Percentiles rank a stretch among this genome's conserved stretches.
Conservation (phyloP, 495 filamentous ascomycete species). For the Xylaria bambusicola region DNA sequence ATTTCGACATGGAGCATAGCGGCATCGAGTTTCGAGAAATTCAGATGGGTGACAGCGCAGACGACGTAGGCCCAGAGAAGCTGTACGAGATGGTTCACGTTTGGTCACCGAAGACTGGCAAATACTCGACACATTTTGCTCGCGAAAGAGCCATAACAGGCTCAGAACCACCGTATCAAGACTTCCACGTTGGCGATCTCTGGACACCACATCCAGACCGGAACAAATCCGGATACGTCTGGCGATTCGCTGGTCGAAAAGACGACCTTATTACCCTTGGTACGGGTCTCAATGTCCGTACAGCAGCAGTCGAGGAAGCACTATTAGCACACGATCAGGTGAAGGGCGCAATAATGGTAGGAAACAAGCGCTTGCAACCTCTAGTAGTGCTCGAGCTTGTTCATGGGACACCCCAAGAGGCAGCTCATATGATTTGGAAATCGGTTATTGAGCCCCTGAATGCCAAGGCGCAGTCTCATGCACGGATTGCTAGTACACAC, state of each 20-base stretch:
- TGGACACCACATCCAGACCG: conserved; percentile 12
- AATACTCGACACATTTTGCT: neutral
- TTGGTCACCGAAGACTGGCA: neutral
- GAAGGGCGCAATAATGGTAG: neutral
- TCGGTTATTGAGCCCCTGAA: neutral
- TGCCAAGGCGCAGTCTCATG: neutral
- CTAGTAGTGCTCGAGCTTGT: neutral
- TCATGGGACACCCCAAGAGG: neutral
- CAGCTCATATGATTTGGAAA: neutral
- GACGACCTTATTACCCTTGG: neutral
- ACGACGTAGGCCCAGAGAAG: neutral
- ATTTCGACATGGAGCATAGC: conserved; percentile 3
- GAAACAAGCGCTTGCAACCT: neutral
- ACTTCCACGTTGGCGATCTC: conserved; percentile 1
- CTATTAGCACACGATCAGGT: neutral
- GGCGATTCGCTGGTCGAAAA: neutral
- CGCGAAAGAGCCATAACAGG: neutral
- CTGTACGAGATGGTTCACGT: conserved; percentile 5
- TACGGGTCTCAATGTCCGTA: neutral
- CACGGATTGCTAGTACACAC: neutral
- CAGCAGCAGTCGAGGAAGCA: neutral
- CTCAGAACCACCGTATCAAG: neutral
- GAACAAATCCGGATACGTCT: neutral
- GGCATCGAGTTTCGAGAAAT: conserved; percentile 1
- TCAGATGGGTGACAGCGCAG: neutral